A percentile compares a stretch with the other conserved stretches of the same genome.
Conservation (phyloP, 1,284 basidiomycete genomes). For the Trichosporon sp. region DNA sequence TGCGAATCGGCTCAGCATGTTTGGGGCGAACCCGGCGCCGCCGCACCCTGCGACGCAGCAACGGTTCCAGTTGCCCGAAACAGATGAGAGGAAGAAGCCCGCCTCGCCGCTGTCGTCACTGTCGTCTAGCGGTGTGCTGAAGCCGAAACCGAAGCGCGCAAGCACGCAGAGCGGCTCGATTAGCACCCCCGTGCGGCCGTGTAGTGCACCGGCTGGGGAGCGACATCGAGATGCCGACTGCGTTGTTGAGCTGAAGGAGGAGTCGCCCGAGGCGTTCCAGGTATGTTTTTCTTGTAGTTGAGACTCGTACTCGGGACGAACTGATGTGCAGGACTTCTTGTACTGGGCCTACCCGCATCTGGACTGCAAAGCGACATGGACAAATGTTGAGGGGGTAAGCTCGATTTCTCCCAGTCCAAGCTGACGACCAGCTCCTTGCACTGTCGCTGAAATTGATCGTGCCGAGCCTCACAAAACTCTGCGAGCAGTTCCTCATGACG, state of each 20-base stretch:
- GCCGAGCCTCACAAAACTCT: constrained; percentile 74
- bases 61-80: neutral
- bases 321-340: constrained; percentile 45
- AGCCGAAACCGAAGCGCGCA: constrained; percentile 12
- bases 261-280: constrained; percentile 48
- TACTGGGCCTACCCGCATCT: constrained; percentile 60
- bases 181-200: neutral
- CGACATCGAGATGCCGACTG: constrained; percentile 34
- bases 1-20: neutral
- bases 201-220: constrained; percentile 17
- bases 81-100: neutral
- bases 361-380: constrained; percentile 89
- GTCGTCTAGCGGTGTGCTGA: constrained; percentile 14
- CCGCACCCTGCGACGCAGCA: neutral
- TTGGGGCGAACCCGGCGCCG: neutral
- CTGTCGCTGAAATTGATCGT: constrained; percentile 62
- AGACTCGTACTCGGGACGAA: neutral
- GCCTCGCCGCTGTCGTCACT: neutral
- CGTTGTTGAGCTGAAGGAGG: constrained; percentile 50
- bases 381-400: constrained; percentile 74
- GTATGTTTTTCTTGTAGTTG: constrained; percentile 13
- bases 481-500: constrained; percentile 80
- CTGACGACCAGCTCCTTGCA: constrained; percentile 41
- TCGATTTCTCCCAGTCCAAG: neutral
- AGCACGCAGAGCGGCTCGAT: neutral